These are phyloP conservation scores for Handroanthus guayacan DNA, from an alignment of 257 asterid genomes.

Conservation along the genomic window DNA sequence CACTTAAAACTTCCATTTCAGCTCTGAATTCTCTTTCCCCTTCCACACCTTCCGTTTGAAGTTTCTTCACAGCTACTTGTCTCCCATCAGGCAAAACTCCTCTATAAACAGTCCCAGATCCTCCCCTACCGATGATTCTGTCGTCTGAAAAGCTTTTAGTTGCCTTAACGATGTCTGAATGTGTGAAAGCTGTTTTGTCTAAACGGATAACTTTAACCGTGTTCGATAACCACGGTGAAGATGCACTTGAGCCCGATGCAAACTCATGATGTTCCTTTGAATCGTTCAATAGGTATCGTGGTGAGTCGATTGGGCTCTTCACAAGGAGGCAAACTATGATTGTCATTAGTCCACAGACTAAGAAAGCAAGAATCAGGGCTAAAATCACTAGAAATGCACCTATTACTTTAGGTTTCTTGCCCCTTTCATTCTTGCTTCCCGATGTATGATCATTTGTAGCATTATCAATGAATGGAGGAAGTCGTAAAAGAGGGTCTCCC, in stretches of 20 bases:
- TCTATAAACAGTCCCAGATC: constrained; percentile 81
- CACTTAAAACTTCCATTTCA: constrained; percentile 87
- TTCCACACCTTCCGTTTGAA: constrained; percentile 77
- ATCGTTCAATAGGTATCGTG: constrained; percentile 58
- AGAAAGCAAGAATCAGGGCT: constrained; percentile 58
- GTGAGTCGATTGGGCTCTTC: constrained; percentile 56
- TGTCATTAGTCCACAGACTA: constrained; percentile 64
- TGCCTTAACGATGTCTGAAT: constrained; percentile 80
- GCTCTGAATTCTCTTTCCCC: constrained; percentile 91
- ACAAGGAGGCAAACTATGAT: constrained; percentile 59
- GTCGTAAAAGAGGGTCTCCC: constrained; percentile 69
- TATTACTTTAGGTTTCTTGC: constrained; percentile 34
- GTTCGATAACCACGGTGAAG: constrained; percentile 78
- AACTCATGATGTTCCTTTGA: constrained; percentile 52
- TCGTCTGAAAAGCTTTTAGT: constrained; percentile 74
- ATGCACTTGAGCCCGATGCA: constrained; percentile 58
- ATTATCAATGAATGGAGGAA: constrained; percentile 70
- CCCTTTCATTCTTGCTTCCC: constrained; percentile 10
- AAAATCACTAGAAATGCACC: constrained; percentile 55
- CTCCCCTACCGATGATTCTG: constrained; percentile 89
- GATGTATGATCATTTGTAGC: constrained; percentile 25
- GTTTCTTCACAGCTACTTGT: constrained; percentile 85
- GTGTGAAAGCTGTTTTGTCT: constrained; percentile 83
- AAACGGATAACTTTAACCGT: constrained; percentile 75
- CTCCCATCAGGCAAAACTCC: constrained; percentile 86